Evolutionary conservation across 2,329 filamentous ascomycete genomes (phyloP), one percentile per base, ranked within the genome.

Genomic region (Cyphellophora europaea): DNA sequence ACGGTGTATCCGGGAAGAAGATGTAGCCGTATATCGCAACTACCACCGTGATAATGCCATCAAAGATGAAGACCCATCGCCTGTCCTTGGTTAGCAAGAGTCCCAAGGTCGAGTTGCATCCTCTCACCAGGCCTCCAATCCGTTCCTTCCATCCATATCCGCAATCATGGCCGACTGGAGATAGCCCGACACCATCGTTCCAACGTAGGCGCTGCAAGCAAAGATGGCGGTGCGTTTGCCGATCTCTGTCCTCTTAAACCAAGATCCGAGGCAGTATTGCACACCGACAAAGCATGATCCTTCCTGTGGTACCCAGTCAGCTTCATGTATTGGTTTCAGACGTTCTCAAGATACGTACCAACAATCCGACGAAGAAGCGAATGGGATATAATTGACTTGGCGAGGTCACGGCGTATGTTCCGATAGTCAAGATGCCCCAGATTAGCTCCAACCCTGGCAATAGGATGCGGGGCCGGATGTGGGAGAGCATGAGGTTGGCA

Each of bases 61-160:
- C 54, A 18, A 59, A 49, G 15, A 59, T 53, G 28, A 57, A 58
- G 5, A 59, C 37, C 56, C 56, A 59, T 35, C 55, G 42, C 35
- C 35, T 25, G 21, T n/a, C n/a, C 8, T 25, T n/a, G 8, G 21
- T 25, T 25, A 25, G 21, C n/a, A n/a, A n/a, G n/a, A n/a, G n/a
- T n/a, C n/a, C n/a, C n/a, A n/a, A n/a, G n/a, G n/a, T n/a, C n/a
- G n/a, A n/a, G n/a, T n/a, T n/a, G n/a, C n/a, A n/a, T n/a, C n/a
- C n/a, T 8, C 21, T 25, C n/a, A 25, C 55, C 33, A 41, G 0
- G 69, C 70, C 0, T 61, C 53, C 49, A 67, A 62, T 0, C 69
- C 69, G 6, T 50, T 50, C 0, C 64, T 54, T 1, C 69, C 69
- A 11, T 67, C 66, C 0, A 74, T 56, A 16, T 65, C 65, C 13